These are phyloP conservation scores for Margaritispora aquatica DNA, from an alignment of 495 filamentous ascomycete species.

Conservation along the genomic window DNA sequence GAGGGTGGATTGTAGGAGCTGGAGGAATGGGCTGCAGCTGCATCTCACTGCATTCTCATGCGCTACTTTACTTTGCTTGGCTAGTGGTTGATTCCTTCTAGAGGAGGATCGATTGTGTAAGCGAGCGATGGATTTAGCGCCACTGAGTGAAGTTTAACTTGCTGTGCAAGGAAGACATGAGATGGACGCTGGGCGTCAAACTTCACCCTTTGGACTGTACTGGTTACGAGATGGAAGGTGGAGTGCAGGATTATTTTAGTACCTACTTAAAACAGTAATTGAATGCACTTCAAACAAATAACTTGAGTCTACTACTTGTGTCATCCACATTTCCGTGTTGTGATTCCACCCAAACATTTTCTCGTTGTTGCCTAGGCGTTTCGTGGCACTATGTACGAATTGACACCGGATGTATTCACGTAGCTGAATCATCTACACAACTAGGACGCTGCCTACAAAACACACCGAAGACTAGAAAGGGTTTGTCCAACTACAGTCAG, in stretches of 20 bases:
- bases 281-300: conserved; percentile 7
- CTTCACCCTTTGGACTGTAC: conserved; percentile 9
- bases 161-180: conserved; percentile 21
- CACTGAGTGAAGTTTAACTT: conserved; percentile 14
- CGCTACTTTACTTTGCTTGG: too few species aligned
- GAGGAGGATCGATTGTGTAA: not conserved
- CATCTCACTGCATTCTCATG: conserved; percentile 26
- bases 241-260: conserved; percentile 17
- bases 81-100: too few species aligned
- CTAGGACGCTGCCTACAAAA: too few species aligned
- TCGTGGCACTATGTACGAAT: too few species aligned
- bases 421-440: too few species aligned
- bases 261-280: conserved; percentile 21
- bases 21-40: conserved; percentile 21
- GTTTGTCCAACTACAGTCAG: too few species aligned
- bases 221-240: conserved; percentile 10
- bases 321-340: too few species aligned
- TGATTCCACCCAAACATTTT: too few species aligned
- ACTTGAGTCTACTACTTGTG: not conserved
- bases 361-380: too few species aligned
- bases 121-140: conserved; percentile 5
- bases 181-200: conserved; percentile 18
- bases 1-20: not conserved
- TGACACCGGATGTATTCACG: too few species aligned
- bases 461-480: too few species aligned